phyloP scores from a whole-genome alignment of 495 filamentous ascomycete species.

The Hyphodiscus hymeniophilus region DNA sequence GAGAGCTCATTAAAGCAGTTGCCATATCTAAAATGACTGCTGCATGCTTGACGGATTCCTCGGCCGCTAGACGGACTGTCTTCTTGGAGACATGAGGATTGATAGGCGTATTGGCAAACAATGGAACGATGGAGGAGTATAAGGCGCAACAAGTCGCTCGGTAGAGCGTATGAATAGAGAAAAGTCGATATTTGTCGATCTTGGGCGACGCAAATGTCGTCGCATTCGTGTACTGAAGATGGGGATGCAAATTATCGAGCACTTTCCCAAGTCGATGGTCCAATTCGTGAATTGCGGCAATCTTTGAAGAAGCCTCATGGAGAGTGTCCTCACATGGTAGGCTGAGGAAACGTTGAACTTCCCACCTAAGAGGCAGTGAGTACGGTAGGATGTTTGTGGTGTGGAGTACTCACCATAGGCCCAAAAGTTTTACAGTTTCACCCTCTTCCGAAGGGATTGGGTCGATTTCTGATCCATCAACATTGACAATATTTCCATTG shows the following conservation, averaged over 20 bases:
- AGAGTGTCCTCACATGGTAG: neutral
- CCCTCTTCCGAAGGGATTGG: neutral
- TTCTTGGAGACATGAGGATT: constrained; percentile 8
- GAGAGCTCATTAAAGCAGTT: constrained; percentile 5
- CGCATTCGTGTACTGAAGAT: neutral
- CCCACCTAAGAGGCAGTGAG: constrained; percentile 7
- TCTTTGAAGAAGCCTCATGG: neutral
- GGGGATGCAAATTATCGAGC: constrained; percentile 2
- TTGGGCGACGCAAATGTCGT: constrained; percentile 1
- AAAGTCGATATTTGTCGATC: neutral
- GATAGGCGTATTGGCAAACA: constrained; percentile 4
- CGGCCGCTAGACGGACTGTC: constrained; percentile 3
- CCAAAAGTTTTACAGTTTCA: constrained; percentile 7
- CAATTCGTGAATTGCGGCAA: constrained; percentile 3
- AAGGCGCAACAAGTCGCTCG: constrained; percentile 9
- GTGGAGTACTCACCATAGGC: constrained; percentile 10
- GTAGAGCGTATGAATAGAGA: constrained; percentile 9
- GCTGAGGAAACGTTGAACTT: constrained; percentile 8
- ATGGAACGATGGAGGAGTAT: constrained; percentile 10
- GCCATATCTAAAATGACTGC: constrained; percentile 10
- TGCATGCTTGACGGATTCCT: constrained; percentile 9
- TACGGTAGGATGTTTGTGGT: neutral
- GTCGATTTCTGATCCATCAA: neutral
- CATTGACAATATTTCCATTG: constrained; percentile 4
- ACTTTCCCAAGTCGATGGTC: constrained; percentile 1